phyloP scores from a whole-genome alignment of 306 rosid genomes.

The Erythrophleum fordii region DNA sequence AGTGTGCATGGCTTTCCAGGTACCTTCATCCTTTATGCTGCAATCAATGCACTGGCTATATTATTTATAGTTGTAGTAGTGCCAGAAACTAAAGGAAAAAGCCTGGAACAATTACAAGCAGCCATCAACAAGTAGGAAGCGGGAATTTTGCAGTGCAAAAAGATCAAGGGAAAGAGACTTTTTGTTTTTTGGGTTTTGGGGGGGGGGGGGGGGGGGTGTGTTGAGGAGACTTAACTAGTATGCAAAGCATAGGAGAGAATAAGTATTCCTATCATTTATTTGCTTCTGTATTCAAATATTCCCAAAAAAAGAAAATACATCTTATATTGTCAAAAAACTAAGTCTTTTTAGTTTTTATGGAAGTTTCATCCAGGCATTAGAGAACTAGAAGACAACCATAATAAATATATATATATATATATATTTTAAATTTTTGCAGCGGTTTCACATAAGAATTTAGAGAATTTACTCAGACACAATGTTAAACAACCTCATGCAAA shows the following conservation, averaged over 20 bases:
- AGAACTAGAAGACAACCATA: neutral
- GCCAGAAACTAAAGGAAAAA: constrained; percentile 92
- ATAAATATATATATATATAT: too few relatives aligned
- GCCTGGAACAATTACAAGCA: constrained; percentile 90
- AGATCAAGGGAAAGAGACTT: neutral
- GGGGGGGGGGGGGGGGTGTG: too few relatives aligned
- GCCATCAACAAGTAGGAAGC: constrained; percentile 57
- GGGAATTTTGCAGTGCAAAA: neutral
- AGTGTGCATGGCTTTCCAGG: constrained; percentile 58
- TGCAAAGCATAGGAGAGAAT: neutral
- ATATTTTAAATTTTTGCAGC: neutral
- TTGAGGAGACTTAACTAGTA: neutral
- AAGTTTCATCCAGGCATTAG: neutral
- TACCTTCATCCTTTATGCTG: constrained; percentile 78
- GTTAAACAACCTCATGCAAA: neutral
- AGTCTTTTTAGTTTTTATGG: neutral
- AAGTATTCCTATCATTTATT: neutral
- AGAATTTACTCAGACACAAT: neutral
- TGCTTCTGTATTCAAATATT: constrained; percentile 21
- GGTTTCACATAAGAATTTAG: neutral
- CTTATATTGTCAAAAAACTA: neutral
- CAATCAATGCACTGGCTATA: constrained; percentile 68
- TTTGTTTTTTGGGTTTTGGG: too few relatives aligned
- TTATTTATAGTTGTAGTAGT: constrained; percentile 65
- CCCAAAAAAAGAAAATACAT: neutral